Base-by-base conservation (phyloP, 495 filamentous ascomycete species). In the Articulospora tetracladia region DNA sequence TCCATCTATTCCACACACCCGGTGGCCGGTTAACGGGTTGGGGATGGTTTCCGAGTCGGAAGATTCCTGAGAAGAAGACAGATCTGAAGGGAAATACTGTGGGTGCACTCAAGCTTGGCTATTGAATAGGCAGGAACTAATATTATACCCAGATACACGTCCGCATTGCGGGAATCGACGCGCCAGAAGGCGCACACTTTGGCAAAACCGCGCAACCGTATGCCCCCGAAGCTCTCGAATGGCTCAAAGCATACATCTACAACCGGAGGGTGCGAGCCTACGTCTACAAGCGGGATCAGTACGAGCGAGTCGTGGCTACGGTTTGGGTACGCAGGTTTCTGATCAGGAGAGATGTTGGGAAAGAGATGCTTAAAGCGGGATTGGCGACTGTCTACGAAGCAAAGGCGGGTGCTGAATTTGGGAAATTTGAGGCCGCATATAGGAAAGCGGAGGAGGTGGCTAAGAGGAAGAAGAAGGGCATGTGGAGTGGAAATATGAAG, bases 371-470 rank as follows among this genome's bases (percentile, higher is more conserved):
- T 62, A 86, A 81, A 72, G 78, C 72, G 25, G 94, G 94, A 1
- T 71, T 94, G 63, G 95, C 93, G 19, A 93, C 89, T 0, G 86
- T 95, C 3, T 98, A 97, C 69, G 94, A 98, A 72, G 93, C 89
- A 22, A 97, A 93, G 74, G 80, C 74, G 11, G 92, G 92, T 8
- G 85, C 85, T 1, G 94, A 98, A 71, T 98, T 94, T 75, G 94
- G 94, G 3, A 57, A 68, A 32, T 70, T 79, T 56, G 81, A 85
- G 60, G 74, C 76, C 55, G 77, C 78, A 57, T 98, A 97, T 71
- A 76, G 85, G 60, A 75, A 73, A 20, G 87, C 87, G 1, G 92
- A 98, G 74, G 79, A 69, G 68, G 73, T 74, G 74, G 93, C 95
- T 1, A 90, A 86, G 77, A 68, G 66, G 64, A 79, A 76, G 68